Base-by-base conservation (phyloP, 768 basidiomycete species). In the Psilocybe cyanescens region DNA sequence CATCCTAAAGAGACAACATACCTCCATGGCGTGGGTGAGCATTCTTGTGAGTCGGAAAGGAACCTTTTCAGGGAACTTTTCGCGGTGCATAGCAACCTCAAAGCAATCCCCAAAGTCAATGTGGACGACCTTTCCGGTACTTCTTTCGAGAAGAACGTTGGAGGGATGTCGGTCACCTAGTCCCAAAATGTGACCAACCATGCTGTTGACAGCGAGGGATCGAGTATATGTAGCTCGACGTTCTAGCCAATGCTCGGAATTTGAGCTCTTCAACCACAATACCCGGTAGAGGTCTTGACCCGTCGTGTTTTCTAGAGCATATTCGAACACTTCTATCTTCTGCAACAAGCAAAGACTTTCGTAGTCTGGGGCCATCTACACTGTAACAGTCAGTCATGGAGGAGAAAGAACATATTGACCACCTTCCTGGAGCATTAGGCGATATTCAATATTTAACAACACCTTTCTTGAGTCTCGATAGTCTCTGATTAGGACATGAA, bases 21-120 rank as follows among this genome's bases (percentile, higher is more conserved):
- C 95, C 85, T 99, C 97, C 97, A 99, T 99, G 11, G 97, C 97
- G 72, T 97, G 94, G 9, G 95, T 97, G 55, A 99, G 84, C 97
- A 99, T 99, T 67, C 97, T 83, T 8, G 97, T 99, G 64, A 99
- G 82, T 41, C 97, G 87, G 89, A 99, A 99, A 0, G 97, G 97
- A 56, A 99, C 94, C 74, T 91, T 96, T 78, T 99, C 97, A 0
- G 97, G 97, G 82, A 96, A 99, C 77, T 99, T 99, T 75, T 97
- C 95, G 69, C 95, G 91, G 68, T 93, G 91, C 92, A 97, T 97
- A 17, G 96, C 95, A 46, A 97, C 90, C 76, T 99, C 96, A 75
- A 98, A 99, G 71, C 97, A 99, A 72, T 99, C 97, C 54, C 97
- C 97, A 66, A 94, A 96, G 72, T 96, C 95, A 64, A 95, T 97